Conservation (phyloP, 202 grass and related monocot species). For the Panicum virgatum region DNA sequence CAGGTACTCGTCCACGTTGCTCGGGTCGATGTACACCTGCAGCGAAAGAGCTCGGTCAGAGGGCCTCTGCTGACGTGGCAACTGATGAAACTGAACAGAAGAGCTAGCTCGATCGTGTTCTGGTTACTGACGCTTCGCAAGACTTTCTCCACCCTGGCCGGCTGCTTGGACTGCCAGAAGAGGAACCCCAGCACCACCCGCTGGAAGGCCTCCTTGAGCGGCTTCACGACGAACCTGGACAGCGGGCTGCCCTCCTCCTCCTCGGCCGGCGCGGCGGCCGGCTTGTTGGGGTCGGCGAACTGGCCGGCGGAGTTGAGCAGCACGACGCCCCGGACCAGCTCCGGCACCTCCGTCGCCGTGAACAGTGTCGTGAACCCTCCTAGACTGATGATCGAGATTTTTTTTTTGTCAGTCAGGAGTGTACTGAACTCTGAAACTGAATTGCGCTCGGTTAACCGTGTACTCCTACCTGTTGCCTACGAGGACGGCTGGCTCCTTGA, state of each 20-base stretch:
- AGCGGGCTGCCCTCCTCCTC: conserved; percentile 33
- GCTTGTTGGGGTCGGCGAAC: conserved; percentile 59
- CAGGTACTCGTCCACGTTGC: conserved; percentile 88
- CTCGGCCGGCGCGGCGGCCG: conserved; percentile 19
- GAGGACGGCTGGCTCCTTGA: conserved; percentile 74
- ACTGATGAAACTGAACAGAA: too few species aligned
- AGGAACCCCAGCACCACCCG: conserved; percentile 66
- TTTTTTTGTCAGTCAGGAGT: not conserved
- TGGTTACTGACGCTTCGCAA: conserved; percentile 65
- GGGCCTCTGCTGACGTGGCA: not conserved
- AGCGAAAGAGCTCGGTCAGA: not conserved
- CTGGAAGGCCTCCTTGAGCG: conserved; percentile 77
- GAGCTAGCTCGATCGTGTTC: not conserved
- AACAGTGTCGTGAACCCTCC: conserved; percentile 88
- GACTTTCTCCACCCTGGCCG: conserved; percentile 79
- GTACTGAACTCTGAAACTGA: not conserved
- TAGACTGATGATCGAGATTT: conserved; percentile 31
- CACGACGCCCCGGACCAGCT: conserved; percentile 67
- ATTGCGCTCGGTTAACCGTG: not conserved
- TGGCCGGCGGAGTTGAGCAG: conserved; percentile 95
- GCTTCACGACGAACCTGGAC: conserved; percentile 60
- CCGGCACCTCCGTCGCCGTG: conserved; percentile 64
- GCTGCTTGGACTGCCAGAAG: conserved; percentile 99
- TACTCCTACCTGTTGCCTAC: conserved; percentile 91
- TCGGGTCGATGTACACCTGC: conserved; percentile 78